Percentiles rank a stretch among this genome's conserved stretches.
These are phyloP conservation scores for Rhizopogon vulgaris DNA, from an alignment of 768 basidiomycete species.

Conservation along the genomic window DNA sequence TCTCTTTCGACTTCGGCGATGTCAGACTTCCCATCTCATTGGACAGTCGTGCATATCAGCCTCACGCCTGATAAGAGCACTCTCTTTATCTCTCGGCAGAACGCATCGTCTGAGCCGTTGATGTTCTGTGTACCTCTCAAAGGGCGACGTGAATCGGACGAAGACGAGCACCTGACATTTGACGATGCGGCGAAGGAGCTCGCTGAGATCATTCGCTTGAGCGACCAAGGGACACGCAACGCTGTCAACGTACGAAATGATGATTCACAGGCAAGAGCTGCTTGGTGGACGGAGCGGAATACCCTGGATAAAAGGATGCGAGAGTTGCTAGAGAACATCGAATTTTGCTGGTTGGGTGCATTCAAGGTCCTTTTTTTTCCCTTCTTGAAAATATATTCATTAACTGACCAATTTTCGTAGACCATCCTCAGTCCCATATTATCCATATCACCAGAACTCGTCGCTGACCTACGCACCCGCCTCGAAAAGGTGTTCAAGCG, in stretches of 20 bases:
- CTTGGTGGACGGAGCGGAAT: constrained; percentile 84
- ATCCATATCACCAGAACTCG: constrained; percentile 35
- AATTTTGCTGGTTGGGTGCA: constrained; percentile 95
- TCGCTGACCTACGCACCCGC: constrained; percentile 54
- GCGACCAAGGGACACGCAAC: constrained; percentile 67
- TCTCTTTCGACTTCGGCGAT: constrained; percentile 35
- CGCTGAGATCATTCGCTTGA: constrained; percentile 70
- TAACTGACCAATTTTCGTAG: constrained; percentile 26
- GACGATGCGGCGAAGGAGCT: constrained; percentile 71
- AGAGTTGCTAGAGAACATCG: constrained; percentile 75
- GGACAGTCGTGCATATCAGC: constrained; percentile 81
- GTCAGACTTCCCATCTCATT: constrained; percentile 57
- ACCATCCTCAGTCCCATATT: constrained; percentile 54
- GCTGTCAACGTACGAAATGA: constrained; percentile 68
- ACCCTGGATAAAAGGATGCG: constrained; percentile 73
- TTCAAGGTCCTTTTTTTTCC: constrained; percentile 68
- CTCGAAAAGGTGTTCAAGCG: constrained; percentile 75
- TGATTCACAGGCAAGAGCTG: constrained; percentile 54
- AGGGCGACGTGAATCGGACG: constrained; percentile 69
- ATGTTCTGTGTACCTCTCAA: constrained; percentile 88
- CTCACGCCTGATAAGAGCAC: constrained; percentile 79
- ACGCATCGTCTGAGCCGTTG: constrained; percentile 52
- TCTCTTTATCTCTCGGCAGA: constrained; percentile 78
- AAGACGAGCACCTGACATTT: constrained; percentile 71
- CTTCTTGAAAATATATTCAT: not conserved